These are phyloP conservation scores for Plasmodium reichenowi DNA, from an alignment of 169 alveolate genomes.

Conservation along the genomic window DNA sequence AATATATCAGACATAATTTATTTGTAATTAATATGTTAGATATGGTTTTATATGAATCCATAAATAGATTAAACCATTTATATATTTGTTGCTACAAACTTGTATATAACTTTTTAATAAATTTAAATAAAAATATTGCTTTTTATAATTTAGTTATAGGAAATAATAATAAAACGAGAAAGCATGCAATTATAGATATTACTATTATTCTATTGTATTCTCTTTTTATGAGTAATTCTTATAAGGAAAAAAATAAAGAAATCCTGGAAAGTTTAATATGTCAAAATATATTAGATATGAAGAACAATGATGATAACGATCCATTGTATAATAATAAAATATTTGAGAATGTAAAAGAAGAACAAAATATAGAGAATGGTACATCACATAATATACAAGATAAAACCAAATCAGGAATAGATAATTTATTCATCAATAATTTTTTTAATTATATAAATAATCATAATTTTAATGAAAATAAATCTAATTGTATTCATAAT, in stretches of 20 bases:
- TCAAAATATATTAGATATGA: background rate
- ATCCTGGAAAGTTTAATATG: constrained; percentile 2
- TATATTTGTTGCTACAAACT: constrained; percentile 54
- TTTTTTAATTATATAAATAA: background rate
- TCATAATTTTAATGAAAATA: background rate
- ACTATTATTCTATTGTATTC: constrained; percentile 34
- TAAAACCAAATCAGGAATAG: constrained; percentile 14
- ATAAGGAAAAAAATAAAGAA: constrained; percentile 9
- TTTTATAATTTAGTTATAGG: constrained; percentile 16
- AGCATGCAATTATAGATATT: constrained; percentile 24
- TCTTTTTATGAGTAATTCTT: constrained; percentile 32
- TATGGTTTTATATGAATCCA: constrained; percentile 51
- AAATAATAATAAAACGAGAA: background rate
- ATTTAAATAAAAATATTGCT: background rate
- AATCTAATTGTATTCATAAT: constrained; percentile 14
- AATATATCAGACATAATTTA: constrained; percentile 19
- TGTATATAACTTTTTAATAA: constrained; percentile 27
- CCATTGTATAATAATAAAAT: background rate
- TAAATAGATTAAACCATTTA: constrained; percentile 42
- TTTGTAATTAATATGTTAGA: constrained; percentile 63
- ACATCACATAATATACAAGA: background rate
- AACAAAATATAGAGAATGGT: background rate
- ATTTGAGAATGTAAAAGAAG: background rate
- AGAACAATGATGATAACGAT: background rate
- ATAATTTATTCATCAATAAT: background rate